A percentile compares a stretch with the other conserved stretches of the same genome.
Evolutionary conservation across 2,329 filamentous ascomycete species (phyloP).

Genomic region (Aspergillus sp.): DNA sequence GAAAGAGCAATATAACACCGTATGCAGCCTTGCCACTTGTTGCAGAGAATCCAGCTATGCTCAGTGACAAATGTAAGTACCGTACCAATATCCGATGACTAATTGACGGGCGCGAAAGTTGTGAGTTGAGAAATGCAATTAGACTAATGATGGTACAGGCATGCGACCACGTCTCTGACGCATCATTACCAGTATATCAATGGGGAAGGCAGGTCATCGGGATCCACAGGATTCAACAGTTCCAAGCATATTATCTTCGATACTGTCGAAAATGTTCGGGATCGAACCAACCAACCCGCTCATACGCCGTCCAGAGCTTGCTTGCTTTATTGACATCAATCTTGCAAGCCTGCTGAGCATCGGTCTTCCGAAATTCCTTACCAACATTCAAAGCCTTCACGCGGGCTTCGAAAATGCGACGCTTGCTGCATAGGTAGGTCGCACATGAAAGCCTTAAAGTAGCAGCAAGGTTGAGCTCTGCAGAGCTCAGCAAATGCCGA

Average conservation of each 20-base stretch:
- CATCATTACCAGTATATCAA: background rate
- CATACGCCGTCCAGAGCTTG: conserved; percentile 86
- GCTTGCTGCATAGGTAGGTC: conserved; percentile 89
- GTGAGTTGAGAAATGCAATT: background rate
- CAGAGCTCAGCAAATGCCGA: conserved; percentile 69
- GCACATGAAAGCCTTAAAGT: conserved; percentile 81
- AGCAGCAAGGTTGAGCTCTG: conserved; percentile 75
- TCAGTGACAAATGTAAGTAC: conserved; percentile 1
- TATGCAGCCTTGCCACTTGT: background rate
- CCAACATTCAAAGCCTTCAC: conserved; percentile 65
- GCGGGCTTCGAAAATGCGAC: conserved; percentile 80
- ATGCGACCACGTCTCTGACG: conserved; percentile 14
- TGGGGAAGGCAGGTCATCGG: background rate
- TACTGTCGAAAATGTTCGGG: conserved; percentile 52
- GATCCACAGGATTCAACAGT: background rate
- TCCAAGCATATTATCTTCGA: conserved; percentile 27
- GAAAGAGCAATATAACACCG: background rate
- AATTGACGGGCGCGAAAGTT: background rate
- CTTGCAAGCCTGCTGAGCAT: conserved; percentile 94
- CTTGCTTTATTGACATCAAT: conserved; percentile 98
- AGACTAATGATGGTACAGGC: background rate
- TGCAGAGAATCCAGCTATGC: conserved; percentile 15
- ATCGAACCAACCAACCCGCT: conserved; percentile 81
- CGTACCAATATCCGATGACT: background rate
- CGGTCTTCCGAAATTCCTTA: conserved; percentile 92